Percentiles rank a stretch among this genome's conserved stretches.
Conservation (phyloP, 345 rosid species). For the Litchi chinensis region DNA sequence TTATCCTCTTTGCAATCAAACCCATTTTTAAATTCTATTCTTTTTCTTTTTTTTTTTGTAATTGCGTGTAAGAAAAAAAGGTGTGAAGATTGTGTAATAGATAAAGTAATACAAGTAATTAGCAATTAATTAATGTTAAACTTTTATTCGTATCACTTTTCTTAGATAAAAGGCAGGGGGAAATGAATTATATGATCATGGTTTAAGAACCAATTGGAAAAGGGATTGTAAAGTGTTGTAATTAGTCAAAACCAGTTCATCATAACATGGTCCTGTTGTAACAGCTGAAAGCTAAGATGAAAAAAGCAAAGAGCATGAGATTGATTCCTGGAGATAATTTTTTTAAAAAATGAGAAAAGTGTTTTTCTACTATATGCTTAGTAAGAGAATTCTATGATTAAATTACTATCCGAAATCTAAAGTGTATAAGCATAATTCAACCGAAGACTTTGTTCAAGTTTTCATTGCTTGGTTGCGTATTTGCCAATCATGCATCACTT, state of each 20-base stretch:
- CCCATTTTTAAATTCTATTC: too few species aligned
- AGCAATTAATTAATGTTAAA: too few species aligned
- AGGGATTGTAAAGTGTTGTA: neutral
- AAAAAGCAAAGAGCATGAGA: neutral
- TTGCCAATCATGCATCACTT: conserved; percentile 28
- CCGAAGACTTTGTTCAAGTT: conserved; percentile 8
- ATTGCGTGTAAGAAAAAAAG: too few species aligned
- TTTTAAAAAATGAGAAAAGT: neutral
- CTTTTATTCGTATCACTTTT: neutral
- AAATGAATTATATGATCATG: neutral
- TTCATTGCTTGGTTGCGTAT: neutral
- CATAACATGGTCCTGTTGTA: neutral
- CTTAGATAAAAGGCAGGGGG: too few species aligned
- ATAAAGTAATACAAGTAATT: neutral
- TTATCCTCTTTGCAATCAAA: too few species aligned
- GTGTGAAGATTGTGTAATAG: too few species aligned
- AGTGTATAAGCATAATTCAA: conserved; percentile 14
- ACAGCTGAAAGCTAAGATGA: neutral
- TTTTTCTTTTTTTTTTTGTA: too few species aligned
- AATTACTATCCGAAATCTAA: conserved; percentile 10
- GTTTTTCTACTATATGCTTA: neutral
- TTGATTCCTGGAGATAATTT: neutral
- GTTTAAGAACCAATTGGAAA: neutral
- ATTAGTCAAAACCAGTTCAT: neutral
- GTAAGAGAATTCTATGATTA: conserved; percentile 2